Conservation (phyloP, 2,329 filamentous ascomycete genomes). For the Colletotrichum sp. region DNA sequence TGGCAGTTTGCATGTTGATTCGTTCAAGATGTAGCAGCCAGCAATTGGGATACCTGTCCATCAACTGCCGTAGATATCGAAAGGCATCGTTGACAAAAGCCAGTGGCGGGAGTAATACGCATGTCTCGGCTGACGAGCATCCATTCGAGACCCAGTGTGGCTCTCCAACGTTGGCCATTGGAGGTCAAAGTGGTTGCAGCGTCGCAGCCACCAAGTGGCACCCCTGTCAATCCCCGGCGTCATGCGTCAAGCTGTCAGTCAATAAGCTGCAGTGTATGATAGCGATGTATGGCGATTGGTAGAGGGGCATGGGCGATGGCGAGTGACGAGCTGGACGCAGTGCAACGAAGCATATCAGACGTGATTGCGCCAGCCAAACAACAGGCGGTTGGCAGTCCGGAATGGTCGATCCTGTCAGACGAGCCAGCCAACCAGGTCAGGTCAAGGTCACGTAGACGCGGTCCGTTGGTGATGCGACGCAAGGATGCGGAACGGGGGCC, state of each 20-base stretch:
- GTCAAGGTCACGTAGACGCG: background rate
- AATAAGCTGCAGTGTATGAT: background rate
- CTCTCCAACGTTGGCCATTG: background rate
- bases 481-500: background rate
- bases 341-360: background rate
- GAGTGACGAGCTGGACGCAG: background rate
- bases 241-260: conserved; percentile 7
- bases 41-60: background rate
- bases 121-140: background rate
- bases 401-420: background rate
- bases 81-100: background rate
- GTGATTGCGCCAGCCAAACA: background rate
- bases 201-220: background rate
- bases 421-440: background rate
- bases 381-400: background rate
- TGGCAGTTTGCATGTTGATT: conserved; percentile 22
- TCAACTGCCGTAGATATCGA: background rate
- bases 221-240: background rate
- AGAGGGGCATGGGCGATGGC: background rate
- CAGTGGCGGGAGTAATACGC: background rate
- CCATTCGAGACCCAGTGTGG: background rate
- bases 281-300: background rate
- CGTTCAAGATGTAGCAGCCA: background rate
- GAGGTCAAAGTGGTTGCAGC: conserved; percentile 13
- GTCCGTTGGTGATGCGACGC: conserved; percentile 10